These are phyloP conservation scores for Orbilia blumenaviensis DNA, from an alignment of 2,329 filamentous ascomycete genomes.

Conservation along the genomic window DNA sequence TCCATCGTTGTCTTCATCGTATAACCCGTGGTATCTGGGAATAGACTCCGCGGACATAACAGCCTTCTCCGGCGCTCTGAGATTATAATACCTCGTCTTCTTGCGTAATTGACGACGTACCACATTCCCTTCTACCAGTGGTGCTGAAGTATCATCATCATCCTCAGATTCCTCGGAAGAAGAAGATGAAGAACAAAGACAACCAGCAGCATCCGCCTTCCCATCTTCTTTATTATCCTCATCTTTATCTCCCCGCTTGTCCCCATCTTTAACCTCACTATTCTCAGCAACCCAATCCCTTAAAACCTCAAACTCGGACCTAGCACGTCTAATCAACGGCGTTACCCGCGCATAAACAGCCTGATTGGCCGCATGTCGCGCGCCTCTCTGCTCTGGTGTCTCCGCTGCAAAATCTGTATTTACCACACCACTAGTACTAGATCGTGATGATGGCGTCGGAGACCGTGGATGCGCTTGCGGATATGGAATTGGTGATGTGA, in stretches of 20 bases:
- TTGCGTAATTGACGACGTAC: background rate
- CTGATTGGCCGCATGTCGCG: background rate
- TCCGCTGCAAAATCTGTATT: background rate
- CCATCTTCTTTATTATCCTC: background rate
- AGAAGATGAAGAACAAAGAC: too few species aligned
- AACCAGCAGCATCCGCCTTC: too few species aligned
- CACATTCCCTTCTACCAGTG: too few species aligned
- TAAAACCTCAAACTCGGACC: background rate
- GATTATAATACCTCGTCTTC: background rate
- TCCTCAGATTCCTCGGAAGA: too few species aligned
- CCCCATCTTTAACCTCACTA: background rate
- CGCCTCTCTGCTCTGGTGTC: background rate
- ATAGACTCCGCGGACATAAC: background rate
- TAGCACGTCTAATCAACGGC: background rate
- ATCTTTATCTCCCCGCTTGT: background rate
- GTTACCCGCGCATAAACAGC: background rate
- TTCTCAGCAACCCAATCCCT: slow-evolving; percentile 6
- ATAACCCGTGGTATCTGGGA: too few species aligned
- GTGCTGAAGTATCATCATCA: background rate
- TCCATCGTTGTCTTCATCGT: too few species aligned
- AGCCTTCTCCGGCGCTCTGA: background rate
- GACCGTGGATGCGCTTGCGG: too few species aligned
- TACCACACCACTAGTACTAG: background rate
- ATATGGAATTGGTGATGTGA: too few species aligned
- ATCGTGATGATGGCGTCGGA: background rate